Evolutionary conservation across 192 early-diverging fungal genomes (phyloP), one percentile per base, ranked within the genome.

Genomic region (Podila clonocystis): DNA sequence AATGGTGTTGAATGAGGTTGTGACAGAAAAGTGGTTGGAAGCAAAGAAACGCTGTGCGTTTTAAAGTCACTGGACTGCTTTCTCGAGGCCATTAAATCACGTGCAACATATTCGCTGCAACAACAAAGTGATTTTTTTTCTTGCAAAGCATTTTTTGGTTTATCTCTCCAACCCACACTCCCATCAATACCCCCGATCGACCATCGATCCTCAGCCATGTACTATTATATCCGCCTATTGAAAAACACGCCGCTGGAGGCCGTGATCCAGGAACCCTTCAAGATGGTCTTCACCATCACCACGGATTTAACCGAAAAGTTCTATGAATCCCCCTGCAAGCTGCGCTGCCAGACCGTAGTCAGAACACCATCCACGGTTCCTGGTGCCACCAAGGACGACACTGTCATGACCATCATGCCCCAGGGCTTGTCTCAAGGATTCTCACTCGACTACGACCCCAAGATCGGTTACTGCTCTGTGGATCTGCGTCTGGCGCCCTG

Each of bases 191-290:
- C 5, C 45, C 62, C 13, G 24, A 15, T 50, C 26, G 24, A 49
- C 12, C 22, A 20, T 20, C 24, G 20, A 28, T 50, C 22, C 22
- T 65, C 26, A 26, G 3, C 38, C 68, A 72, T 80, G 77, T 80
- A 80, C 34, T 80, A 80, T 49, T 80, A 80, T 73, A 69, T 80
- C 66, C 77, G 77, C 62, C 41, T 80, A 30, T 36, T 73, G 15
- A 80, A 80, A 70, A 80, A 80, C 58, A 80, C 77, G 70, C 77
- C 77, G 5, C n/a, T 80, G 9, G 77, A 80, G 70, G 77, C 77
- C 20, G 77, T 80, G 41, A 80, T 80, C 48, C 77, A 80, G 57
- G 77, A 80, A n/a, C 77, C 77, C 12, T 80, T 80, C 77, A 80
- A 80, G 57, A 62, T 80, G 62, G 77, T 80, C 58, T 80, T 80